Conservation (phyloP, 2,329 filamentous ascomycete species). For the Ascochyta koolunga region DNA sequence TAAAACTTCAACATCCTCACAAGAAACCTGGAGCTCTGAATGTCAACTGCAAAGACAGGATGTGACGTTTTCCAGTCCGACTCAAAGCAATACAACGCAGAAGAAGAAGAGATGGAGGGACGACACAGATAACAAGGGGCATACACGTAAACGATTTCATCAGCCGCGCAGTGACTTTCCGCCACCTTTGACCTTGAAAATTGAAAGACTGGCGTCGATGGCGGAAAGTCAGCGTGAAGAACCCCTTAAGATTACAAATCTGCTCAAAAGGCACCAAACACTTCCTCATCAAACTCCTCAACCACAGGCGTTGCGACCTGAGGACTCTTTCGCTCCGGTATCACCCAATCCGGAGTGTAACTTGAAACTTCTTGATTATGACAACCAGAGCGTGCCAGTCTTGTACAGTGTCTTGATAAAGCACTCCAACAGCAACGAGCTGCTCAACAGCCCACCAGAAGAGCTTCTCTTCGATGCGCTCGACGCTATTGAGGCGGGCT, state of each 20-base stretch:
- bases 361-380: constrained; percentile 12
- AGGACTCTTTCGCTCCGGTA: constrained; percentile 3
- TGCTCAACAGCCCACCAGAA: constrained; percentile 1
- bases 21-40: neutral
- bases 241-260: too few species aligned
- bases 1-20: neutral
- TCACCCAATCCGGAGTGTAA: constrained; percentile 2
- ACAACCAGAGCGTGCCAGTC: constrained; percentile 21
- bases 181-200: neutral
- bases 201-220: too few species aligned
- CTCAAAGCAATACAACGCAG: too few species aligned
- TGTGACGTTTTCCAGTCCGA: neutral
- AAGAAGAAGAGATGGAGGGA: neutral
- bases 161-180: neutral
- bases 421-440: neutral
- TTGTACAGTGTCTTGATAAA: constrained; percentile 16
- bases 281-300: neutral
- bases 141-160: neutral
- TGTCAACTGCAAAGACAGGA: neutral
- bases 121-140: neutral
- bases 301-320: neutral
- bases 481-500: constrained; percentile 5
- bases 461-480: constrained; percentile 12
- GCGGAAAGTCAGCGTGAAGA: too few species aligned
- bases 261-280: neutral